These are phyloP conservation scores for Peronospora destructor DNA, from an alignment of 352 stramenopile species.

Conservation along the genomic window DNA sequence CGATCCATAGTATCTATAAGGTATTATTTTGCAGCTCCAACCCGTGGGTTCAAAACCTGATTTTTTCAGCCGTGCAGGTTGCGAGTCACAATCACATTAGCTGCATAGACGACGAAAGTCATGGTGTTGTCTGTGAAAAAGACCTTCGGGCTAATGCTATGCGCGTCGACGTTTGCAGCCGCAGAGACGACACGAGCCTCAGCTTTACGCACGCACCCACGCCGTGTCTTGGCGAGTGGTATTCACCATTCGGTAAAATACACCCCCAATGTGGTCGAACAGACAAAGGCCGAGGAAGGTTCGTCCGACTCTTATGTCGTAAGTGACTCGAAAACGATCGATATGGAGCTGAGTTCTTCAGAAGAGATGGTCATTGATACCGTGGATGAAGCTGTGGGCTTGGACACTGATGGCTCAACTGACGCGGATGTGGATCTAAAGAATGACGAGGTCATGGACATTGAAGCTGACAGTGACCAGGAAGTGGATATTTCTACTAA, in stretches of 20 bases:
- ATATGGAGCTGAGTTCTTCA: no score
- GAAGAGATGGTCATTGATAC: constrained; percentile 18
- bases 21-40: no score
- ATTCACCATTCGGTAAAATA: constrained; percentile 33
- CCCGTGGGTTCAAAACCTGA: no score
- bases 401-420: constrained; percentile 17
- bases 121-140: constrained; percentile 13
- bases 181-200: constrained; percentile 13
- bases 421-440: constrained; percentile 30
- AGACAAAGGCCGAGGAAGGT: constrained; percentile 17
- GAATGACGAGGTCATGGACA: constrained; percentile 24
- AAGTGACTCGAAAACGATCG: constrained; percentile 3
- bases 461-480: constrained; percentile 21
- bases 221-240: constrained; percentile 11
- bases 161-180: constrained; percentile 24
- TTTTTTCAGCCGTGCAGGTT: no score
- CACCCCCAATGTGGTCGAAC: constrained; percentile 25
- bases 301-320: constrained; percentile 24
- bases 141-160: constrained; percentile 28
- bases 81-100: no score
- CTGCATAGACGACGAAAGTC: no score
- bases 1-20: no score
- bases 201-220: constrained; percentile 23
- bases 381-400: constrained; percentile 17
- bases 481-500: constrained; percentile 22